These are phyloP conservation scores for Psilocybe mexicana DNA, from an alignment of 1,284 basidiomycete species.

Conservation along the genomic window DNA sequence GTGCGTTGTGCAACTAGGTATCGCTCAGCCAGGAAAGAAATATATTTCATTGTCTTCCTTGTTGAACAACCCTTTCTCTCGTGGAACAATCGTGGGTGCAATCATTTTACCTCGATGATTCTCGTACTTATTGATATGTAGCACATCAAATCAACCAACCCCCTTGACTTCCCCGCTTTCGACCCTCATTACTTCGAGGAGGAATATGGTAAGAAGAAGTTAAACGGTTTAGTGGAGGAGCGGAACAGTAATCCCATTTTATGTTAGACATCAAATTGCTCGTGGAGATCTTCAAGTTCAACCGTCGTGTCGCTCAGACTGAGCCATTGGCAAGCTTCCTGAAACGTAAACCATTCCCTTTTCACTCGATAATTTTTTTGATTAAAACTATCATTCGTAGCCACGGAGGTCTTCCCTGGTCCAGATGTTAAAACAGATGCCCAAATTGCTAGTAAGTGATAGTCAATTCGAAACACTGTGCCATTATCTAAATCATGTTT, in stretches of 20 bases:
- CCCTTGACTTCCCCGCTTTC: constrained; percentile 1
- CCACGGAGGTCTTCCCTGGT: constrained; percentile 5
- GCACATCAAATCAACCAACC: constrained; percentile 23
- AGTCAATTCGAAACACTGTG: background rate
- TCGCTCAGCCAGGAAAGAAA: constrained; percentile 28
- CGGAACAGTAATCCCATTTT: background rate
- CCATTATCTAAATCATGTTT: background rate
- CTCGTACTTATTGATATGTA: constrained; percentile 2
- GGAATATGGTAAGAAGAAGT: constrained; percentile 17
- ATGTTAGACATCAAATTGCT: constrained; percentile 2
- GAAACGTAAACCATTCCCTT: constrained; percentile 3
- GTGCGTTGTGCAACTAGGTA: constrained; percentile 18
- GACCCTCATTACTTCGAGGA: constrained; percentile 13
- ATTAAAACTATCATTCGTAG: background rate
- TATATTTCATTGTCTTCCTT: constrained; percentile 33
- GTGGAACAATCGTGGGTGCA: constrained; percentile 34
- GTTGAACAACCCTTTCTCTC: constrained; percentile 36
- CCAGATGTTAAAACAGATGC: constrained; percentile 4
- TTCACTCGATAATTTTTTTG: background rate
- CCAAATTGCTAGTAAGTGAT: constrained; percentile 5
- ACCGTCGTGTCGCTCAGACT: constrained; percentile 3
- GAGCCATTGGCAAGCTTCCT: constrained; percentile 6
- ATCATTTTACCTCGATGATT: background rate
- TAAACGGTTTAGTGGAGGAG: background rate
- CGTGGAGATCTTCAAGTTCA: constrained; percentile 8